Conservation (phyloP, 371 early-diverging fungal species). For the Lichtheimia hyalospora region DNA sequence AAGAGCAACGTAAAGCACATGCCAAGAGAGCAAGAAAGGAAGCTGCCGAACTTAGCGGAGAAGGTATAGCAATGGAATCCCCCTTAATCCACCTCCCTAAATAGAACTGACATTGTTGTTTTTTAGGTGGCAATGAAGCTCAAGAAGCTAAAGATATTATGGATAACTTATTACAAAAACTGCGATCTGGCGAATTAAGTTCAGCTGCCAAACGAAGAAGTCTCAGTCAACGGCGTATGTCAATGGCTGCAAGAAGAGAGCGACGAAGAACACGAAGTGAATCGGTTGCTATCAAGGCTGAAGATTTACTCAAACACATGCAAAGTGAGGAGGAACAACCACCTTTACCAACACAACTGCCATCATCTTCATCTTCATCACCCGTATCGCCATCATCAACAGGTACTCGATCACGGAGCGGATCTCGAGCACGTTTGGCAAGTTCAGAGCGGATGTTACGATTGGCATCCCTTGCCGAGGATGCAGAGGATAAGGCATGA, state of each 20-base stretch:
- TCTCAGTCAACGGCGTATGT: slow-evolving; percentile 30
- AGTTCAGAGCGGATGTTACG: slow-evolving; percentile 40
- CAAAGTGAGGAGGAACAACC: slow-evolving; percentile 53
- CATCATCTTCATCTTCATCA: background rate
- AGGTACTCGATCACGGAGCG: slow-evolving; percentile 19
- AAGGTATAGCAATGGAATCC: slow-evolving; percentile 19
- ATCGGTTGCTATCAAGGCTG: slow-evolving; percentile 66
- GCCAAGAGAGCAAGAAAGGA: slow-evolving; percentile 27
- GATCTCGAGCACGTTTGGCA: slow-evolving; percentile 28
- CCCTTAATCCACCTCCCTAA: background rate
- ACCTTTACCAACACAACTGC: slow-evolving; percentile 19
- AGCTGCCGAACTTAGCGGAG: slow-evolving; percentile 35
- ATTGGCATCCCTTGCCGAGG: slow-evolving; percentile 42
- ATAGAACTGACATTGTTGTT: too few relatives aligned
- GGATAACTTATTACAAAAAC: slow-evolving; percentile 79
- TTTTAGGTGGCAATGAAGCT: slow-evolving; percentile 16
- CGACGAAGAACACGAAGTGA: slow-evolving; percentile 57
- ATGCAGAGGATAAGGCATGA: slow-evolving; percentile 4
- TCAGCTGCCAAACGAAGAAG: slow-evolving; percentile 53
- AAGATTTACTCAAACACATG: slow-evolving; percentile 69
- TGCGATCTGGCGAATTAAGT: slow-evolving; percentile 70
- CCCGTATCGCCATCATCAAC: background rate
- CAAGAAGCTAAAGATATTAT: slow-evolving; percentile 79
- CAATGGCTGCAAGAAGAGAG: slow-evolving; percentile 23
- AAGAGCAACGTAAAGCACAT: slow-evolving; percentile 48